Evolutionary conservation across 2,329 filamentous ascomycete genomes (phyloP), one percentile per base, ranked within the genome.

Genomic region (Leptographium lundbergii): DNA sequence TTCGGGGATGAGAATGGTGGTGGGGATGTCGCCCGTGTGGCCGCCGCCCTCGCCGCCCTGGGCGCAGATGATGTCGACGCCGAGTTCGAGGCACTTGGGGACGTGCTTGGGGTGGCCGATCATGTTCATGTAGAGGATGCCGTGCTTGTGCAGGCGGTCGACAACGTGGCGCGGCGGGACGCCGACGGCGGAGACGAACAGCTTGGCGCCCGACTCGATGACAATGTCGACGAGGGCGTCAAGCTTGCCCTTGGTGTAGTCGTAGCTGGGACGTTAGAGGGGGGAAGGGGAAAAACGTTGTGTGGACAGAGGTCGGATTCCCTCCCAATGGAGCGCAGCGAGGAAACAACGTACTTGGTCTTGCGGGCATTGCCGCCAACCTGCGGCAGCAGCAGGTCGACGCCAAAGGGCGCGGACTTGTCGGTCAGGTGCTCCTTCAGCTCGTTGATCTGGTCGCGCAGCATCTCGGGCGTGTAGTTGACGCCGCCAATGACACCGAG

Each of bases 91-190:
- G 74, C 90, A 95, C 81, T 97, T 99, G 76, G 90, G 82, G 64
- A 96, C 92, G 77, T 99, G 94, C 85, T 99, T 99, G 70, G 94
- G 92, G 81, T 99, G 94, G 66, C 94, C 94, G 72, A 99, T 91
- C 94, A 99, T 99, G 86, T 99, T 99, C 94, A 97, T 97, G 81
- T 95, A 96, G 66, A 95, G 81, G 66, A 99, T 82, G 66, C 91
- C 91, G 69, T 84, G 77, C 70, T 84, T 82, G 82, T 99, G 94
- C 54, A 99, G 85, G 71, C 83, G 87, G 65, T 97, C 91, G 68
- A 99, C 91, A 61, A 96, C 86, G 66, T 81, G 77, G 75, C 89
- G 89, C 65, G 94, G 90, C 51, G 94, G 91, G 29, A 97, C 88
- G 69, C 94, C 94, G 71, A 99, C 91, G 68, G 94, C 94, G 57